A percentile compares a stretch with the other conserved stretches of the same genome.
These are phyloP conservation scores for Microbotryum lychnidis-dioicae DNA, from an alignment of 1,284 basidiomycete species.

Conservation along the genomic window DNA sequence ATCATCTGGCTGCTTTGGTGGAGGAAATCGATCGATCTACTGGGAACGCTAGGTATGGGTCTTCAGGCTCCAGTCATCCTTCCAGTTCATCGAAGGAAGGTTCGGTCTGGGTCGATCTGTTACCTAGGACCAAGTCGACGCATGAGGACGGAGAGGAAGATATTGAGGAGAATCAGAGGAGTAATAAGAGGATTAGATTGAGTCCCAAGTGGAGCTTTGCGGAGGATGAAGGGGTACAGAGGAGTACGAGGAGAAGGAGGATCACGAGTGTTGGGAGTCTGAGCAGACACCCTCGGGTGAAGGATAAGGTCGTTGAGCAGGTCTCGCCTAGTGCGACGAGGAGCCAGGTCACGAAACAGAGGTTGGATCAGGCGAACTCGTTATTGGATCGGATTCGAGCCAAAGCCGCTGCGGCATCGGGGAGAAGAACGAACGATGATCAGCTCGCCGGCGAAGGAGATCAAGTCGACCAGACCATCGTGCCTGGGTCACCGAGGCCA, in stretches of 20 bases:
- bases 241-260: constrained; percentile 48
- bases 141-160: background rate
- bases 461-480: constrained; percentile 1
- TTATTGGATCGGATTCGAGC: constrained; percentile 30
- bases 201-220: background rate
- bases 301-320: constrained; percentile 48
- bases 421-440: background rate
- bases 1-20: constrained; percentile 81
- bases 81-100: no score
- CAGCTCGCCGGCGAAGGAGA: background rate
- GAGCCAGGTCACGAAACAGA: constrained; percentile 5
- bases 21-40: constrained; percentile 48
- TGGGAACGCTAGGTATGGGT: no score
- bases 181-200: background rate
- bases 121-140: no score
- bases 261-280: constrained; percentile 55
- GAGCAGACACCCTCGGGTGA: constrained; percentile 56
- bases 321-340: background rate
- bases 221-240: background rate
- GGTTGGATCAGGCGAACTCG: constrained; percentile 25
- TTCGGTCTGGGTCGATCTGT: no score
- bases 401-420: constrained; percentile 3
- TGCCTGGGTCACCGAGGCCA: background rate
- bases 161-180: background rate
- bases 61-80: no score